Conservation (phyloP, 177 flowering plant species). For the Telopea speciosissima region DNA sequence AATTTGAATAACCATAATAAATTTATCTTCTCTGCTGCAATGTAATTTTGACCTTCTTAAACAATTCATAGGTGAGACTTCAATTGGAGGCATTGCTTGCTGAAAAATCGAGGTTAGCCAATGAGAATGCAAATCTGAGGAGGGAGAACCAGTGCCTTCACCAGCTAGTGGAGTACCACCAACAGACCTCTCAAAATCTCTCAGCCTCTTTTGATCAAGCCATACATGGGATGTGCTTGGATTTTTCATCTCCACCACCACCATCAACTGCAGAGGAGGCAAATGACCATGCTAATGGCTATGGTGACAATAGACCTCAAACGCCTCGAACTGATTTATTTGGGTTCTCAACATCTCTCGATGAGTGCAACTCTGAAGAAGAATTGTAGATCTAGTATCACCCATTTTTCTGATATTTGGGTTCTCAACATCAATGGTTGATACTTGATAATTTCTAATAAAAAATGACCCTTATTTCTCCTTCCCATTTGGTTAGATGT, state of each 20-base stretch:
- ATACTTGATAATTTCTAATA: neutral
- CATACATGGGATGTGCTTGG: slow-evolving; percentile 54
- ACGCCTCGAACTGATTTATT: slow-evolving; percentile 17
- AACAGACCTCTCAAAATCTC: slow-evolving; percentile 61
- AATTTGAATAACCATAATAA: too few relatives aligned
- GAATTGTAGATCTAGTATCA: neutral
- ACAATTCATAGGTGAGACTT: slow-evolving; percentile 68
- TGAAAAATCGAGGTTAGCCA: slow-evolving; percentile 87
- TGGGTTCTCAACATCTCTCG: slow-evolving; percentile 26
- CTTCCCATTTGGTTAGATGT: too few relatives aligned
- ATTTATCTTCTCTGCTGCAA: too few relatives aligned
- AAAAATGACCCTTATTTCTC: too few relatives aligned
- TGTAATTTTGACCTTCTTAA: neutral
- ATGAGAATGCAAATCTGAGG: slow-evolving; percentile 67
- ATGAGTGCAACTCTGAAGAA: slow-evolving; percentile 20
- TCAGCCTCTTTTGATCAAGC: slow-evolving; percentile 59
- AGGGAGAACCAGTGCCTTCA: slow-evolving; percentile 88
- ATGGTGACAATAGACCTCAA: slow-evolving; percentile 13
- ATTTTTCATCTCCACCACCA: slow-evolving; percentile 64
- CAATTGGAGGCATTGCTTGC: slow-evolving; percentile 88
- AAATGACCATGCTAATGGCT: neutral
- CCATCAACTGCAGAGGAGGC: slow-evolving; percentile 19
- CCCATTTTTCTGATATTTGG: neutral
- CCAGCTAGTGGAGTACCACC: slow-evolving; percentile 94
- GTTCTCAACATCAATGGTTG: neutral